Percentiles rank a stretch among this genome's conserved stretches.
These are phyloP conservation scores for Trifolium fragiferum DNA, from an alignment of 306 rosid species.

Conservation along the genomic window DNA sequence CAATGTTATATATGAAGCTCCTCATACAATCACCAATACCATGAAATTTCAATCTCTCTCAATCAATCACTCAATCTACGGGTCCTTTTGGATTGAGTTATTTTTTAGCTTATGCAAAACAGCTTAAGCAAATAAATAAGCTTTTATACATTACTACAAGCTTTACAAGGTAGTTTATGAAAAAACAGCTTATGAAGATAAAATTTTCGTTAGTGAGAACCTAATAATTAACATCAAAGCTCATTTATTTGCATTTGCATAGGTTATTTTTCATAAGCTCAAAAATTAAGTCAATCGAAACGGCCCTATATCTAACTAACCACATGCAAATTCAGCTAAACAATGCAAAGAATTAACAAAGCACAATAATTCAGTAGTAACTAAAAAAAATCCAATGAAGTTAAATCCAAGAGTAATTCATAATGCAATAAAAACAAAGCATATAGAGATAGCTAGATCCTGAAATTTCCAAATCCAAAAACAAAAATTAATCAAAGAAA, in stretches of 20 bases:
- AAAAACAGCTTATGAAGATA: no score
- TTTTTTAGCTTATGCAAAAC: no score
- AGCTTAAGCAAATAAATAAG: no score
- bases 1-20: neutral
- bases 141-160: no score
- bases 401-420: neutral
- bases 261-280: no score
- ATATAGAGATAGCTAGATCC: neutral
- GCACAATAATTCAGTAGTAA: neutral
- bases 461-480: neutral
- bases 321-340: slow-evolving; percentile 25
- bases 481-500: neutral
- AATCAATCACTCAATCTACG: no score
- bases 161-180: no score
- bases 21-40: neutral
- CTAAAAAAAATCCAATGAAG: neutral
- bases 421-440: neutral
- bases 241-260: no score
- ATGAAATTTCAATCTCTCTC: neutral
- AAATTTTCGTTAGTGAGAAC: no score
- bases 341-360: slow-evolving; percentile 28
- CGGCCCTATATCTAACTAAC: neutral
- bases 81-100: no score
- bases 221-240: no score
- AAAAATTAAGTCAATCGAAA: no score